These are phyloP conservation scores for Rhododendron simsii DNA, from an alignment of 148 eudicot species.

Conservation along the genomic window DNA sequence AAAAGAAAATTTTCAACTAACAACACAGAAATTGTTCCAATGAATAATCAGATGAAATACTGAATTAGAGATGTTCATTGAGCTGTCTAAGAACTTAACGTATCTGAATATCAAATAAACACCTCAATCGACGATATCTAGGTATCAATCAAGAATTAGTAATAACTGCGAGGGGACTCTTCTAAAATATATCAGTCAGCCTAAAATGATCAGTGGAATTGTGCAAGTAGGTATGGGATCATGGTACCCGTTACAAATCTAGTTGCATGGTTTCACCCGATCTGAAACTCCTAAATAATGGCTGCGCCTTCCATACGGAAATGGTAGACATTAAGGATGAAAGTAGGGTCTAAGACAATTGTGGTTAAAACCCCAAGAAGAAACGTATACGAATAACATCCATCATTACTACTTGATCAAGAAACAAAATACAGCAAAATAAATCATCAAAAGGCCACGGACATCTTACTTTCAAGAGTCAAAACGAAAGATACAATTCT, in stretches of 20 bases:
- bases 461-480: neutral
- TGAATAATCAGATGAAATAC: neutral
- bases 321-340: neutral
- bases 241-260: neutral
- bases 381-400: neutral
- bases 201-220: neutral
- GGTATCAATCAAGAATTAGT: neutral
- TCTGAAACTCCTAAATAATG: neutral
- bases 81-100: neutral
- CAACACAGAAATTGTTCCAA: neutral
- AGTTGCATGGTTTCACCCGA: neutral
- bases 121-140: neutral
- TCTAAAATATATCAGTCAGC: neutral
- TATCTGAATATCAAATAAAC: neutral
- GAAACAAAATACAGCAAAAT: neutral
- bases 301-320: neutral
- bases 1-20: neutral
- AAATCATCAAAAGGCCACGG: neutral
- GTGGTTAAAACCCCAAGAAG: neutral
- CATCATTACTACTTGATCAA: neutral
- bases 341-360: neutral
- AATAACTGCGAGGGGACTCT: neutral
- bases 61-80: conserved; percentile 1
- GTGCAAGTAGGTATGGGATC: neutral
- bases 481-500: neutral